Percentiles rank a stretch among this genome's conserved stretches.
Evolutionary conservation across 371 early-diverging fungal genomes (phyloP).

Genomic region (Basidiobolus meristosporus): DNA sequence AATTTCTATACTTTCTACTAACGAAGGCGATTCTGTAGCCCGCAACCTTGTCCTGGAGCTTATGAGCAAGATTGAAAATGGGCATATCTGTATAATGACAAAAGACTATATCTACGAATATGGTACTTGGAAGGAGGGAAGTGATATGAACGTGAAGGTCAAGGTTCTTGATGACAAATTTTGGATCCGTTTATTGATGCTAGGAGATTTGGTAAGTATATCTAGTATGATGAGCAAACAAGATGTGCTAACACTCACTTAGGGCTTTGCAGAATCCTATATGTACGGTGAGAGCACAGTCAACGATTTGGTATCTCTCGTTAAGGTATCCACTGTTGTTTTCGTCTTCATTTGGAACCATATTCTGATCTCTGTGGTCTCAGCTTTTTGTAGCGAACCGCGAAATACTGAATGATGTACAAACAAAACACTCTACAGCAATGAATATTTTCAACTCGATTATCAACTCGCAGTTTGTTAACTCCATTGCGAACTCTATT

Average conservation of each 20-base stretch:
- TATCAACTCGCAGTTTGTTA: slow-evolving; percentile 19
- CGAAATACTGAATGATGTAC: slow-evolving; percentile 10
- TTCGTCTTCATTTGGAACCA: not conserved
- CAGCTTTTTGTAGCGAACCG: slow-evolving; percentile 23
- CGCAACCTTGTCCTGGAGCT: too few relatives aligned
- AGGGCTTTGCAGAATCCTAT: slow-evolving; percentile 45
- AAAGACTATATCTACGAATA: slow-evolving; percentile 8
- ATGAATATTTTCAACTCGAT: slow-evolving; percentile 10
- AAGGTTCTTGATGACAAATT: slow-evolving; percentile 19
- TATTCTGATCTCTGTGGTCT: not conserved
- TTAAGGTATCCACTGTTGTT: slow-evolving; percentile 16
- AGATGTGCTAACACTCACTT: not conserved
- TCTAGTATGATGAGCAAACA: not conserved
- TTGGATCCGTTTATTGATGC: slow-evolving; percentile 25
- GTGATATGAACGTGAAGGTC: slow-evolving; percentile 11
- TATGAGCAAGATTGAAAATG: too few relatives aligned
- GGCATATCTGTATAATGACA: slow-evolving; percentile 6
- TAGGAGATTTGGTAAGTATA: slow-evolving; percentile 18
- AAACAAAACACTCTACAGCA: slow-evolving; percentile 10
- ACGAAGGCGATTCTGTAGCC: too few relatives aligned
- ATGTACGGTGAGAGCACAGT: slow-evolving; percentile 34
- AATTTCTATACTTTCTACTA: too few relatives aligned
- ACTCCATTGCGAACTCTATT: slow-evolving; percentile 23
- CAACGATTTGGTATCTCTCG: slow-evolving; percentile 17
- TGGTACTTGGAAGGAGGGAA: slow-evolving; percentile 7